Percentiles rank a stretch among this genome's conserved stretches.
Evolutionary conservation across 495 filamentous ascomycete genomes (phyloP).

Genomic region (Corynascus novoguineensis): DNA sequence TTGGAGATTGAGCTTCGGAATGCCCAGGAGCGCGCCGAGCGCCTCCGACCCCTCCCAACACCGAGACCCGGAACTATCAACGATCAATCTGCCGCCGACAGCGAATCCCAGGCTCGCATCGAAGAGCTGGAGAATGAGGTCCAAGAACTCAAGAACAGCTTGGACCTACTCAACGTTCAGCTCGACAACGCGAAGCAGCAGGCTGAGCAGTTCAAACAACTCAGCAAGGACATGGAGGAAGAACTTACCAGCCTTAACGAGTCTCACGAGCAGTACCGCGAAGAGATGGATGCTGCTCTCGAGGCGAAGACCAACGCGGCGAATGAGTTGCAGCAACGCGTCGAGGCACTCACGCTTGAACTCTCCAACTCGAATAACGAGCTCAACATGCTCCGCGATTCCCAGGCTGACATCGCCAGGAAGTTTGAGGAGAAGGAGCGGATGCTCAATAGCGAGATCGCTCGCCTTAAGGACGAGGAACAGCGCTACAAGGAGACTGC

Average conservation of each 20-base stretch:
- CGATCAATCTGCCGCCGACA: constrained; percentile 44
- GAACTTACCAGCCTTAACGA: constrained; percentile 73
- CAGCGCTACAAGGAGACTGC: constrained; percentile 70
- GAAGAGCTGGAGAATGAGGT: constrained; percentile 80
- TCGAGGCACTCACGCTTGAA: constrained; percentile 76
- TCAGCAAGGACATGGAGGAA: constrained; percentile 84
- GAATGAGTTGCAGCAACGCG: constrained; percentile 68
- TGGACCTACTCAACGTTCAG: constrained; percentile 69
- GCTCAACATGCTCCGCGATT: constrained; percentile 67
- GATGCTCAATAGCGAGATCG: constrained; percentile 65
- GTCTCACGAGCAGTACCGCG: constrained; percentile 75
- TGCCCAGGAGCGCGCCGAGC: constrained; percentile 76
- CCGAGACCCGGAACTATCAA: constrained; percentile 44
- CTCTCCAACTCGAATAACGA: constrained; percentile 73
- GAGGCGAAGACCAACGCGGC: constrained; percentile 71
- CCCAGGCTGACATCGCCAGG: constrained; percentile 66
- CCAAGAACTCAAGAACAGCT: constrained; percentile 72
- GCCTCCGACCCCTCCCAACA: constrained; percentile 68
- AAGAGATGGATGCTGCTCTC: constrained; percentile 71
- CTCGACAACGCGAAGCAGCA: constrained; percentile 72
- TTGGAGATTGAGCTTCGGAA: constrained; percentile 78
- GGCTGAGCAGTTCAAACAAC: constrained; percentile 81
- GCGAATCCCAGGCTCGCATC: constrained; percentile 58
- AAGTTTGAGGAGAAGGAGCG: constrained; percentile 75
- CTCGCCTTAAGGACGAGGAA: constrained; percentile 78